Evolutionary conservation across 495 filamentous ascomycete genomes (phyloP).

Genomic region (Margaritispora aquatica): DNA sequence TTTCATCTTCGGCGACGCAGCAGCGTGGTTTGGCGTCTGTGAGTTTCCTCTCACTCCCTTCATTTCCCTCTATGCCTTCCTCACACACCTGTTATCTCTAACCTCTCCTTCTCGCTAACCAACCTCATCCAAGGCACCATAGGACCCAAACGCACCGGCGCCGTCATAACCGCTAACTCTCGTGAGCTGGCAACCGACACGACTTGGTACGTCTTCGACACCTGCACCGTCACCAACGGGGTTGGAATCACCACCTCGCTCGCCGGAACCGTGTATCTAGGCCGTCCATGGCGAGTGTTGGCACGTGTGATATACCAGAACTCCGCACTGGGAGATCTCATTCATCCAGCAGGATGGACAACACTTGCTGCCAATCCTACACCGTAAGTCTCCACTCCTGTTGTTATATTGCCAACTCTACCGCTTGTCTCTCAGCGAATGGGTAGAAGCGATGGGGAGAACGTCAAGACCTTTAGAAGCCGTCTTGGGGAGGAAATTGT

Average conservation of each 20-base stretch:
- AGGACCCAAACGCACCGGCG: constrained; percentile 32
- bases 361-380: constrained; percentile 8
- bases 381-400: constrained; percentile 2
- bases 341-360: constrained; percentile 39
- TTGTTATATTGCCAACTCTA: neutral
- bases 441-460: too few species aligned
- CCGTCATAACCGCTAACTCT: constrained; percentile 51
- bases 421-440: too few species aligned
- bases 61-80: neutral
- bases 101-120: neutral
- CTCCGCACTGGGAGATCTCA: constrained; percentile 40
- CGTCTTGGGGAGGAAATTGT: too few species aligned
- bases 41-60: constrained; percentile 16
- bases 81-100: neutral
- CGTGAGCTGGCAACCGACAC: constrained; percentile 38
- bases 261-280: constrained; percentile 50
- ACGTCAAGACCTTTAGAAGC: too few species aligned
- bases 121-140: neutral
- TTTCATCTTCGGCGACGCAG: constrained; percentile 52
- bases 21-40: constrained; percentile 59
- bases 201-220: constrained; percentile 57
- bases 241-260: constrained; percentile 2
- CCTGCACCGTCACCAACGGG: constrained; percentile 24
- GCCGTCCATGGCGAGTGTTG: constrained; percentile 56
- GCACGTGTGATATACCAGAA: constrained; percentile 58